Conservation (phyloP, 2,329 filamentous ascomycete species). For the Ceratocystis lukuohia region DNA sequence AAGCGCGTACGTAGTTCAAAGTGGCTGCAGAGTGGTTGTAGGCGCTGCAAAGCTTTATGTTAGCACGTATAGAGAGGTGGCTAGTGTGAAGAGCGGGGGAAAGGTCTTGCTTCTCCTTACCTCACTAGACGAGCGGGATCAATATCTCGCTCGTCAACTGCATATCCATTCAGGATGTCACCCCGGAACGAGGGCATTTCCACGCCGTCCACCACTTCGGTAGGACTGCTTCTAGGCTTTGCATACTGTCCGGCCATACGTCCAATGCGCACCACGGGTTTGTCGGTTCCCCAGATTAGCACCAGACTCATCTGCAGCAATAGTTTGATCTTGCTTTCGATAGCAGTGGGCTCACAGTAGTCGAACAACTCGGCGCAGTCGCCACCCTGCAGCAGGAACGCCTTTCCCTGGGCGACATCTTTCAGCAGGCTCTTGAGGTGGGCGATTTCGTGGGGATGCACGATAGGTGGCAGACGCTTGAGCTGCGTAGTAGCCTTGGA, state of each 20-base stretch:
- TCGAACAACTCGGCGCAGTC: constrained; percentile 97
- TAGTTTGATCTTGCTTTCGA: constrained; percentile 94
- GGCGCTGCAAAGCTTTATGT: constrained; percentile 38
- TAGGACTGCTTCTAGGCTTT: constrained; percentile 82
- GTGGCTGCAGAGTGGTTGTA: constrained; percentile 95
- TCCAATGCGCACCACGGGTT: constrained; percentile 82
- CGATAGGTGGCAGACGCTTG: constrained; percentile 57
- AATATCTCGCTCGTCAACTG: constrained; percentile 58
- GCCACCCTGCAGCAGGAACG: constrained; percentile 88
- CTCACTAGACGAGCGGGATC: constrained; percentile 73
- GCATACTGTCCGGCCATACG: constrained; percentile 97
- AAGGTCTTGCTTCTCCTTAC: constrained; percentile 27
- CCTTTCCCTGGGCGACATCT: constrained; percentile 79
- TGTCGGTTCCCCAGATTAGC: constrained; percentile 71
- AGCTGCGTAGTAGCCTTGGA: constrained; percentile 51
- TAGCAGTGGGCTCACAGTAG: constrained; percentile 79
- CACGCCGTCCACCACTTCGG: constrained; percentile 64
- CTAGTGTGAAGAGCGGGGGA: background rate
- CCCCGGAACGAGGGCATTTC: constrained; percentile 84
- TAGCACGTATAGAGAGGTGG: background rate
- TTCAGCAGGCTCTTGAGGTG: constrained; percentile 64
- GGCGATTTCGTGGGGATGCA: constrained; percentile 67
- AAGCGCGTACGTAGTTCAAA: constrained; percentile 78
- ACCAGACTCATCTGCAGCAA: constrained; percentile 94
- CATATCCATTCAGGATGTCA: constrained; percentile 88